phyloP scores from a whole-genome alignment of 164 flowering plant genomes.

The Stephania cephalantha region DNA sequence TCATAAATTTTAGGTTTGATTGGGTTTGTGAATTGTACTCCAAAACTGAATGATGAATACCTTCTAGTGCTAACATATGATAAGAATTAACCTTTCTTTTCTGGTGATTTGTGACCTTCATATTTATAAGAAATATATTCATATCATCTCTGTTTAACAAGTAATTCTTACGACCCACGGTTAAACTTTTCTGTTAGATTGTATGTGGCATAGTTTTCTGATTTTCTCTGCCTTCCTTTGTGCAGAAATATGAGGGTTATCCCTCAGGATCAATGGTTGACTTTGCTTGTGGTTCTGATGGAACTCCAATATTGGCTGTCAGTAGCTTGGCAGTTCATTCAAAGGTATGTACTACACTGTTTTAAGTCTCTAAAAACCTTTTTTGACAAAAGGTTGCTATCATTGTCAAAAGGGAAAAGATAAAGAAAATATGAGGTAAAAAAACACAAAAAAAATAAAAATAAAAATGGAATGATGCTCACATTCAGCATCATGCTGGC shows the following conservation, averaged over 20 bases:
- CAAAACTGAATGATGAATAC: neutral
- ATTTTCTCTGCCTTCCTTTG: slow-evolving; percentile 10
- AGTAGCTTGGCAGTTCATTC: slow-evolving; percentile 80
- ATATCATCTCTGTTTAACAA: neutral
- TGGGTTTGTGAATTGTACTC: neutral
- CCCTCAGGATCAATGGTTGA: slow-evolving; percentile 98
- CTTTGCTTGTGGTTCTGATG: slow-evolving; percentile 83
- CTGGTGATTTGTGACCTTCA: neutral
- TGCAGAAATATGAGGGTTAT: slow-evolving; percentile 77
- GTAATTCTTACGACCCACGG: neutral
- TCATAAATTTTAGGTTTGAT: neutral
- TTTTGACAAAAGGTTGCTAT: neutral
- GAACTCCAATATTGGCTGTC: slow-evolving; percentile 80
- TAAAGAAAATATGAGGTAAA: neutral
- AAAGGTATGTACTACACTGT: slow-evolving; percentile 37
- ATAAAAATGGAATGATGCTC: neutral
- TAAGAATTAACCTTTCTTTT: neutral
- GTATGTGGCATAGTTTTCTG: slow-evolving; percentile 4
- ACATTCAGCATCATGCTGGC: neutral
- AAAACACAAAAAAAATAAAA: neutral
- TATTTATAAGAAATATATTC: too few species aligned
- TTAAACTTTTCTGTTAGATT: neutral
- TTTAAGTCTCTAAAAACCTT: neutral
- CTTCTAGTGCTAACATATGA: neutral
- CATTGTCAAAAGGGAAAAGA: neutral